phyloP scores from a whole-genome alignment of 306 rosid species.

The Lathyrus tuberosus region DNA sequence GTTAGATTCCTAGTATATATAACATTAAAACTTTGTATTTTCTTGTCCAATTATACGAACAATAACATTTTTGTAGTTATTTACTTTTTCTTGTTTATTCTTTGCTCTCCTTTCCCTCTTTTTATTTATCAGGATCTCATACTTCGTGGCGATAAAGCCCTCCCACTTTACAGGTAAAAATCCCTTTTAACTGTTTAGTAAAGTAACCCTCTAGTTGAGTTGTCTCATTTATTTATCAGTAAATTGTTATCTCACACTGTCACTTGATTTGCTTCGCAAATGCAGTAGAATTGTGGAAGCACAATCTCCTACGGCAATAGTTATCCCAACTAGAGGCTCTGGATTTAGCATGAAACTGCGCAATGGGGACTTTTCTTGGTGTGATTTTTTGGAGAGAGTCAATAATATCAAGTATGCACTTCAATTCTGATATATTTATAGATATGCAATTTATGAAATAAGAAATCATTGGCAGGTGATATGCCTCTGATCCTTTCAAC shows the following conservation, averaged over 20 bases:
- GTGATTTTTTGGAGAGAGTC: slow-evolving; percentile 70
- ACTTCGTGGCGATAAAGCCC: slow-evolving; percentile 78
- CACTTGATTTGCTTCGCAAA: slow-evolving; percentile 42
- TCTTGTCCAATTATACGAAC: slow-evolving; percentile 13
- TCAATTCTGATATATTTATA: slow-evolving; percentile 16
- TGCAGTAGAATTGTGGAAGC: slow-evolving; percentile 94
- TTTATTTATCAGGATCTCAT: slow-evolving; percentile 71
- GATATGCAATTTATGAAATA: slow-evolving; percentile 18
- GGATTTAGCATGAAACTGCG: slow-evolving; percentile 70
- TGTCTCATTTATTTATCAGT: slow-evolving; percentile 34
- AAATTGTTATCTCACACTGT: slow-evolving; percentile 39
- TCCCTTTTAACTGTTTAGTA: slow-evolving; percentile 24
- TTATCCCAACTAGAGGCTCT: slow-evolving; percentile 62
- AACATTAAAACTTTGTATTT: not conserved
- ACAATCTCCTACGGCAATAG: slow-evolving; percentile 75
- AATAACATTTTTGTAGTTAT: slow-evolving; percentile 19
- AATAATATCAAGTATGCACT: slow-evolving; percentile 62
- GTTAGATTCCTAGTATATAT: no score
- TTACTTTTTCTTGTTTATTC: slow-evolving; percentile 26
- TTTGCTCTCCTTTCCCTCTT: not conserved
- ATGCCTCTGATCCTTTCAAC: slow-evolving; percentile 7
- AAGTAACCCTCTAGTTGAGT: slow-evolving; percentile 14
- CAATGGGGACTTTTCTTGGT: slow-evolving; percentile 76
- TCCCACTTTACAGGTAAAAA: slow-evolving; percentile 86
- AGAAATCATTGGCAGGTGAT: slow-evolving; percentile 25